These are phyloP conservation scores for Morella rubra DNA, from an alignment of 306 rosid genomes.

Conservation along the genomic window DNA sequence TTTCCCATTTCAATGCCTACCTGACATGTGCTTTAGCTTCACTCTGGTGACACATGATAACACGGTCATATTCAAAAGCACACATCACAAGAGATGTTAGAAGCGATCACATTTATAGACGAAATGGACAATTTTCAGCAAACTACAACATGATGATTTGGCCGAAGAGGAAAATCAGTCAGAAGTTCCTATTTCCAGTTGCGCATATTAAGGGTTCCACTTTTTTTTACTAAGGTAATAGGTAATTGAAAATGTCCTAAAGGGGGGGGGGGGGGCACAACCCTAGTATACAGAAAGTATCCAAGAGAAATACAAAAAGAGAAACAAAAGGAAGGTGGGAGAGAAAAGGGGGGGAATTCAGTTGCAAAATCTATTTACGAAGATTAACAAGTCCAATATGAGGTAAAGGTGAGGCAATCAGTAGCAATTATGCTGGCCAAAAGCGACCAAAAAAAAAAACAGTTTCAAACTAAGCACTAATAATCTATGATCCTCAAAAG, in stretches of 20 bases:
- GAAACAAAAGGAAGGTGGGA: neutral
- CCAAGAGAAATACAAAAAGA: neutral
- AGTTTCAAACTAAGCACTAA: neutral
- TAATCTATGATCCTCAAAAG: neutral
- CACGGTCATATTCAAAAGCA: neutral
- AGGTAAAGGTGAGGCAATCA: neutral
- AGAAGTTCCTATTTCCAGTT: neutral
- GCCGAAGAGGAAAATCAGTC: neutral
- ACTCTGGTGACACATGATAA: neutral
- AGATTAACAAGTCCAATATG: neutral
- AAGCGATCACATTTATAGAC: neutral
- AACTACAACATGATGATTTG: neutral
- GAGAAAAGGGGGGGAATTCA: neutral
- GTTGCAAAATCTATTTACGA: neutral
- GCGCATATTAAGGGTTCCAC: neutral
- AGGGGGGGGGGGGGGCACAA: neutral
- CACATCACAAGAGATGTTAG: neutral
- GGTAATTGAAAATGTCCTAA: neutral
- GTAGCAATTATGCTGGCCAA: slow-evolving; percentile 1
- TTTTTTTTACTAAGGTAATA: neutral
- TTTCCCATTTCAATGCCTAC: slow-evolving; percentile 3
- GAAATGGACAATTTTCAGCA: neutral
- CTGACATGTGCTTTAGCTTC: neutral
- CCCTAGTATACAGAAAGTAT: too few relatives aligned
- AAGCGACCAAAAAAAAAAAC: neutral